phyloP scores from a whole-genome alignment of 129 eudicot species.

The sunflower (Helianthus annuus) region HanXRQr2.0-SUNRISE NC_035437.2:168294038-168294537 shows the following conservation, averaged over 20 bases:
- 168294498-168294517: background rate
- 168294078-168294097: slow-evolving; percentile 60
- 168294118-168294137: background rate
- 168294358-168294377: background rate
- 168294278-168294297: background rate
- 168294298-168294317: background rate
- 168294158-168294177: background rate
- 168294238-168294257: background rate
- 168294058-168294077: slow-evolving; percentile 71
- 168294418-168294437: slow-evolving; percentile 9
- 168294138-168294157: no score
- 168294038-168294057: slow-evolving; percentile 39
- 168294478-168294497: background rate
- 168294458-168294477: background rate
- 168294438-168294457: background rate
- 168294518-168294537: background rate
- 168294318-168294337: background rate
- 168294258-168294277: slow-evolving; percentile 8
- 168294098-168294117: background rate
- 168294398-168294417: background rate
- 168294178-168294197: background rate
- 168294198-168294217: slow-evolving; percentile 2
- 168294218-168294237: background rate
- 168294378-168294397: slow-evolving; percentile 3
- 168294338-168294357: background rate